These are phyloP conservation scores for Tephrocybe sp. DNA, from an alignment of 768 basidiomycete species.

Conservation along the genomic window DNA sequence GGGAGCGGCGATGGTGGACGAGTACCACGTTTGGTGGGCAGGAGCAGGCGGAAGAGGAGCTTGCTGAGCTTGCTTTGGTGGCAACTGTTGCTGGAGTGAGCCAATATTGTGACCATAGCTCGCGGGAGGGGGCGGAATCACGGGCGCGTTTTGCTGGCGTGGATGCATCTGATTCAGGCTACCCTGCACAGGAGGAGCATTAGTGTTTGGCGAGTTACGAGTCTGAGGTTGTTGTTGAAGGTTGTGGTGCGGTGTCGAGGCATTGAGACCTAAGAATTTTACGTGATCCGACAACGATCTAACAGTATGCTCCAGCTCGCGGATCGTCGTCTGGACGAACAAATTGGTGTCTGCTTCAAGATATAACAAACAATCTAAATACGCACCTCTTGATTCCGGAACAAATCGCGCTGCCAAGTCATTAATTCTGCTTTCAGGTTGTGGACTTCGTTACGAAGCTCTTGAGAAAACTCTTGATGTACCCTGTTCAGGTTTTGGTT, in stretches of 20 bases:
- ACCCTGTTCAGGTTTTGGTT: slow-evolving; percentile 69
- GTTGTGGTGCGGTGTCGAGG: slow-evolving; percentile 36
- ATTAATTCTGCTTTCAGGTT: slow-evolving; percentile 77
- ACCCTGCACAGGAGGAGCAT: slow-evolving; percentile 34
- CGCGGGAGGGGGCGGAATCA: slow-evolving; percentile 34
- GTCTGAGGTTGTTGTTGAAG: slow-evolving; percentile 39
- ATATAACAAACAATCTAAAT: not conserved
- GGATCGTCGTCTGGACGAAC: slow-evolving; percentile 56
- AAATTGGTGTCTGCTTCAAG: slow-evolving; percentile 8
- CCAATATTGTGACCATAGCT: slow-evolving; percentile 37
- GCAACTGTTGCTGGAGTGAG: slow-evolving; percentile 34
- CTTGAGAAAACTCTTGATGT: slow-evolving; percentile 78
- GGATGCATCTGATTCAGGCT: slow-evolving; percentile 38
- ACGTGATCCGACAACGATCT: slow-evolving; percentile 76
- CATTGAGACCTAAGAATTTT: slow-evolving; percentile 69
- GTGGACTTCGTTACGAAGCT: slow-evolving; percentile 72
- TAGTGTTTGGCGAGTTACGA: slow-evolving; percentile 39
- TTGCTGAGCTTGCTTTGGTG: slow-evolving; percentile 35
- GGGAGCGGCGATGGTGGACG: slow-evolving; percentile 67
- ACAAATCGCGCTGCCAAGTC: slow-evolving; percentile 76
- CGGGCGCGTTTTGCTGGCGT: slow-evolving; percentile 41
- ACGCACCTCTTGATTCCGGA: slow-evolving; percentile 76
- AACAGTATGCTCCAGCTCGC: slow-evolving; percentile 79
- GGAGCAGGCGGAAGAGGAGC: slow-evolving; percentile 28
- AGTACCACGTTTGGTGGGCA: slow-evolving; percentile 60